A percentile compares a stretch with the other conserved stretches of the same genome.
Conservation (phyloP, 2,329 filamentous ascomycete species). For the Pseudocercospora fijiensis region DNA sequence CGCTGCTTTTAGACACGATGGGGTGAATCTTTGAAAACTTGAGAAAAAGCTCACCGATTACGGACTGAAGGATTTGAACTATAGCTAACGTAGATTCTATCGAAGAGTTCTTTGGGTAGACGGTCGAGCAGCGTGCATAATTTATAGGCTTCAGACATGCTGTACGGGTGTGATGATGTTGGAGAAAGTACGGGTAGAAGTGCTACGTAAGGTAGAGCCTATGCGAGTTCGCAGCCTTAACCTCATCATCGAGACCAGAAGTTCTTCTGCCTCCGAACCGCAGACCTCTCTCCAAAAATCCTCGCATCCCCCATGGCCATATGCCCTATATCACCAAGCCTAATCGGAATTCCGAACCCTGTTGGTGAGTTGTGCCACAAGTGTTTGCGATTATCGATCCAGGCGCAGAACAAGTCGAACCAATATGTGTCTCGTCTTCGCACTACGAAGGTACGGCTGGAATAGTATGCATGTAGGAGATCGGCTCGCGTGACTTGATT, state of each 20-base stretch:
- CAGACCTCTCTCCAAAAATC: not conserved
- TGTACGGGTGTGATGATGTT: not conserved
- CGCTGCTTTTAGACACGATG: too few species aligned
- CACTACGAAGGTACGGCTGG: not conserved
- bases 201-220: too few species aligned
- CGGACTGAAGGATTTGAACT: too few species aligned
- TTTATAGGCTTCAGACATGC: too few species aligned
- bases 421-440: not conserved
- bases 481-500: not conserved
- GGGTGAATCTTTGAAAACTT: too few species aligned
- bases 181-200: too few species aligned
- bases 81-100: not conserved
- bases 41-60: too few species aligned
- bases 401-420: not conserved
- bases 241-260: too few species aligned
- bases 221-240: too few species aligned
- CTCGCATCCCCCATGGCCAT: not conserved
- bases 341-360: not conserved
- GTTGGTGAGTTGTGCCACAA: not conserved
- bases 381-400: not conserved
- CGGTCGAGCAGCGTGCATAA: not conserved
- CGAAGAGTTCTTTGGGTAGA: not conserved
- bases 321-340: not conserved
- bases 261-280: too few species aligned
- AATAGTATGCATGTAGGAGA: not conserved